Percentiles rank a stretch among this genome's conserved stretches.
Evolutionary conservation across 176 grass and related monocot species (phyloP).

Genomic region (Poa pratensis): DNA sequence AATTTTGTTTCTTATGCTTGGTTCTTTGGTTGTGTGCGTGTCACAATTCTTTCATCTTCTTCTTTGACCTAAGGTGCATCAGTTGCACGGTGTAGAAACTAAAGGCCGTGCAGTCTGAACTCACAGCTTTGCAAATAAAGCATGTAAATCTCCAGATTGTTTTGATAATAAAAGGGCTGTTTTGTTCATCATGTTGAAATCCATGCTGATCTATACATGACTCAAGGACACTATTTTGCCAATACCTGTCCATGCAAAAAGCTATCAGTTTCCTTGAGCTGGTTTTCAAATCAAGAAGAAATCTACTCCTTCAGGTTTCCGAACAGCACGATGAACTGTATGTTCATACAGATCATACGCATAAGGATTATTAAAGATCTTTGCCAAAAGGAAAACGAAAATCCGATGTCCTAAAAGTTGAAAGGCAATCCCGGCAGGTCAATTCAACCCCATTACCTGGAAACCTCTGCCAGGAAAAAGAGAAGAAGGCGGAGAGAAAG

Average conservation of each 20-base stretch:
- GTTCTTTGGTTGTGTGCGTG: conserved; percentile 35
- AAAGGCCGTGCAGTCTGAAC: conserved; percentile 3
- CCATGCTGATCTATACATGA: background rate
- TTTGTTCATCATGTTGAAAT: conserved; percentile 15
- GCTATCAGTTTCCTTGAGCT: background rate
- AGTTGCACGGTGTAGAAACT: conserved; percentile 4
- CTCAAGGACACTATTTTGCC: background rate
- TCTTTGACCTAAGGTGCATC: conserved; percentile 33
- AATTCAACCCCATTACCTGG: background rate
- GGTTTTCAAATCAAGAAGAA: background rate
- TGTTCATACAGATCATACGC: background rate
- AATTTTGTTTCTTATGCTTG: conserved; percentile 28
- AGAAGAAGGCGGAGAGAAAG: background rate
- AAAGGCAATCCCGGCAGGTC: background rate
- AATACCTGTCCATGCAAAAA: background rate
- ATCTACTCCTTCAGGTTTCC: background rate
- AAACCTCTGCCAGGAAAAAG: background rate
- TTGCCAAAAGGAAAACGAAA: background rate
- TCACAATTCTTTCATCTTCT: conserved; percentile 45
- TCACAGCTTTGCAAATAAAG: conserved; percentile 14
- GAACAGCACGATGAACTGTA: background rate
- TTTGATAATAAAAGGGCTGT: conserved; percentile 29
- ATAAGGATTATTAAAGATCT: too few species aligned
- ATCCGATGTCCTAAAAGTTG: background rate
- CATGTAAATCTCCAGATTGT: conserved; percentile 26